These are phyloP conservation scores for Russula vinacea DNA, from an alignment of 768 basidiomycete species.

Conservation along the genomic window DNA sequence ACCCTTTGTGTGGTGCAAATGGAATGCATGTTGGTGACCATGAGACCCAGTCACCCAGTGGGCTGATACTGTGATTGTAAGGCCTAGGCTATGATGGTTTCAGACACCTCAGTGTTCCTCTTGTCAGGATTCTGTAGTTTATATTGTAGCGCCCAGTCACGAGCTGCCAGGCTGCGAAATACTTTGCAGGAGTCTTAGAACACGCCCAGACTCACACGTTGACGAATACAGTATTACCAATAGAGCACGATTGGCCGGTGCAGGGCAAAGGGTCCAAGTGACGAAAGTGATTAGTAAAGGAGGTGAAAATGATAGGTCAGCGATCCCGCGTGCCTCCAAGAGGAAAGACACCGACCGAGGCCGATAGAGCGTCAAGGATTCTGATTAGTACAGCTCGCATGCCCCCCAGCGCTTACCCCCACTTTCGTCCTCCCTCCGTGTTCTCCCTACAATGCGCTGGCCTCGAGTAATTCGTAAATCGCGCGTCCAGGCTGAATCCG, in stretches of 20 bases:
- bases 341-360: not conserved
- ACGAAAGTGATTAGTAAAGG: not conserved
- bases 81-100: not conserved
- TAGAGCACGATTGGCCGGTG: too few species aligned
- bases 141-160: not conserved
- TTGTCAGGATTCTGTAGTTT: not conserved
- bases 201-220: too few species aligned
- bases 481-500: not conserved
- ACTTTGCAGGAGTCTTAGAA: not conserved
- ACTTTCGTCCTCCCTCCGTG: not conserved
- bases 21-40: too few species aligned
- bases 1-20: too few species aligned
- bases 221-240: too few species aligned
- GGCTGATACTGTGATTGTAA: not conserved
- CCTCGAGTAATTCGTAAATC: conserved; percentile 12
- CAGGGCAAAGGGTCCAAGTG: not conserved
- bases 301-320: not conserved
- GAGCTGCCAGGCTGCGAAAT: conserved; percentile 1
- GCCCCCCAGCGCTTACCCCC: conserved; percentile 1
- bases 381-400: not conserved
- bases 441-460: conserved; percentile 17
- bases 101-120: not conserved
- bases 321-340: too few species aligned
- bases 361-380: not conserved
- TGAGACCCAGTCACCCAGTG: too few species aligned